Evolutionary conservation across 805 yeast species (phyloP), one percentile per base, ranked within the genome.

Genomic region (Starmera quercuum): DNA sequence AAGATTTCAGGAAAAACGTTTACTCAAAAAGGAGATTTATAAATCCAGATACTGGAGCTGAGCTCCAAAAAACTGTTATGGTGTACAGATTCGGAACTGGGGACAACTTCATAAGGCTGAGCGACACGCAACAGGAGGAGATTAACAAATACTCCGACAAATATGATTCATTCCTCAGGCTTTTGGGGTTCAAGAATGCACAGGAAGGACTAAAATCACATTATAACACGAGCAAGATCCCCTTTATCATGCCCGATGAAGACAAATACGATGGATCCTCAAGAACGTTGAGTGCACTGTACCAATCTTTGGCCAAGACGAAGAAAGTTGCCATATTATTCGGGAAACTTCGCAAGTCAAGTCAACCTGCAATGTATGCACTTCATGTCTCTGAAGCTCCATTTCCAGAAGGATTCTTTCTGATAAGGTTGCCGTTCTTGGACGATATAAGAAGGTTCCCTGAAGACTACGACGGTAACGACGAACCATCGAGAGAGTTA

Each of bases 391-490:
- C 82, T 0, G 46, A 41, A 7, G 31, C 32, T 7, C 30, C 30
- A n/a, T 58, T 66, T 20, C 82, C 90, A 0, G 76, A 82, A 36
- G 96, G 96, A 0, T 72, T 90, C 40, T 75, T 79, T 31, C 53
- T 87, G 36, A 66, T 82, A 7, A 65, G 68, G 20, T 45, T 83
- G 16, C 96, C 97, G 1, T 82, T 72, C 64, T 57, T 73, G 12
- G 94, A 86, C 44, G 90, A 85, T 51, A 56, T 86, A 4, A 63
- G 97, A 33, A 65, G 71, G 22, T 54, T 75, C 4, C 96, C 97
- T 0, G 57, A 56, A 5, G 38, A 41, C 2, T 41, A 32, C 10
- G 35, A 32, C 18, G 30, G 35, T 10, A 28, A 41, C 20, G 30
- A 30, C 8, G 34, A 40, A 7, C n/a, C 36, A 5, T 28, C 45